A percentile compares a stretch with the other conserved stretches of the same genome.
Conservation (phyloP, 2,329 filamentous ascomycete genomes). For the Gaeumannomyces tritici region DNA sequence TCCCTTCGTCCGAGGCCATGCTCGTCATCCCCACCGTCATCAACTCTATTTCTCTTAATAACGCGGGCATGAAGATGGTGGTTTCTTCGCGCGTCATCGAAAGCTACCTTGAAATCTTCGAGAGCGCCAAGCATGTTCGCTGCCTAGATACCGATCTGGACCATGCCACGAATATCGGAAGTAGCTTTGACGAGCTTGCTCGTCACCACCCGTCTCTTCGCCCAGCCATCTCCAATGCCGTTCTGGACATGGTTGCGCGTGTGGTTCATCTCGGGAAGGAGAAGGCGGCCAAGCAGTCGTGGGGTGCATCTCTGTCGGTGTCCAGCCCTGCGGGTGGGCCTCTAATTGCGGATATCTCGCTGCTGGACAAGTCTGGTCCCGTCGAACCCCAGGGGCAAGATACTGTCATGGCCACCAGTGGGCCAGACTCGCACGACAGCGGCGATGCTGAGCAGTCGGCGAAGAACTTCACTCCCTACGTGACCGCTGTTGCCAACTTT, state of each 20-base stretch:
- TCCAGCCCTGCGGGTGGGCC: not conserved
- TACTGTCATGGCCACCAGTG: not conserved
- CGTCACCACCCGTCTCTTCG: conserved; percentile 85
- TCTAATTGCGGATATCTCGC: not conserved
- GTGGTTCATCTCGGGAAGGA: conserved; percentile 65
- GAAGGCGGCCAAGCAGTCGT: conserved; percentile 58
- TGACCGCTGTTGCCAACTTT: conserved; percentile 70
- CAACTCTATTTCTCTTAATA: conserved; percentile 88
- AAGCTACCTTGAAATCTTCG: conserved; percentile 91
- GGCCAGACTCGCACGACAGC: conserved; percentile 9
- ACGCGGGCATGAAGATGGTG: conserved; percentile 78
- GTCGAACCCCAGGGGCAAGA: not conserved
- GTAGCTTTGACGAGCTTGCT: conserved; percentile 85
- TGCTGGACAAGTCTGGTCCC: not conserved
- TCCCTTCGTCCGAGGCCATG: conserved; percentile 84
- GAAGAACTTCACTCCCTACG: conserved; percentile 52
- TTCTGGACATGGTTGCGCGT: conserved; percentile 79
- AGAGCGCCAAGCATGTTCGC: conserved; percentile 81
- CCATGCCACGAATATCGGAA: conserved; percentile 65
- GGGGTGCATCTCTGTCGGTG: conserved; percentile 61
- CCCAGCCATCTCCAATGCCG: conserved; percentile 69
- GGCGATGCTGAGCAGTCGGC: conserved; percentile 11
- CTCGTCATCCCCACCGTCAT: conserved; percentile 78
- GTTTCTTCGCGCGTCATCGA: conserved; percentile 73
- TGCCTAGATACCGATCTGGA: conserved; percentile 62